Evolutionary conservation across 2,329 filamentous ascomycete genomes (phyloP).

Genomic region (Sclerotiophoma versabilis): DNA sequence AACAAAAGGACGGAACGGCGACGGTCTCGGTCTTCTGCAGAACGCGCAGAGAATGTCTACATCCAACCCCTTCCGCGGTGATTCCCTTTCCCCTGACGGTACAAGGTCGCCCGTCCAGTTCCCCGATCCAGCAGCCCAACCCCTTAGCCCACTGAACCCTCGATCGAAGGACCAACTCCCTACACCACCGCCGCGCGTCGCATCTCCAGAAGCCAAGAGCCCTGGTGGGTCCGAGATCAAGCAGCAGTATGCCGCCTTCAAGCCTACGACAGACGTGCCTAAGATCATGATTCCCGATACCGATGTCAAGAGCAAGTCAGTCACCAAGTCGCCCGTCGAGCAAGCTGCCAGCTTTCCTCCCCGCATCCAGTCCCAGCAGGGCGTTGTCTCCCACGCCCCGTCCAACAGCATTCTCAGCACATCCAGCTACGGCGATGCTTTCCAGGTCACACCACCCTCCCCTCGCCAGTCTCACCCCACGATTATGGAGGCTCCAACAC

Average conservation of each 20-base stretch:
- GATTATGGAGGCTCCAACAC: constrained; percentile 23
- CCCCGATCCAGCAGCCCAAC: constrained; percentile 37
- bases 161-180: constrained; percentile 25
- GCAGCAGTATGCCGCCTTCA: constrained; percentile 47
- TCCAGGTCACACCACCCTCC: constrained; percentile 57
- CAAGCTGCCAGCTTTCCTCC: constrained; percentile 28
- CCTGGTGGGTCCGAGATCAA: constrained; percentile 22
- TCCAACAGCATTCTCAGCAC: constrained; percentile 56
- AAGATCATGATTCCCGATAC: constrained; percentile 34
- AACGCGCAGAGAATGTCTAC: constrained; percentile 67
- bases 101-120: constrained; percentile 43
- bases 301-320: constrained; percentile 30
- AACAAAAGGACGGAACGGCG: constrained; percentile 57
- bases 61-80: constrained; percentile 56
- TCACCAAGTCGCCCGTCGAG: constrained; percentile 34
- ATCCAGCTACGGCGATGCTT: constrained; percentile 63
- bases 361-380: constrained; percentile 47
- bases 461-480: constrained; percentile 37
- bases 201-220: constrained; percentile 10
- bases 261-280: constrained; percentile 38
- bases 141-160: constrained; percentile 43
- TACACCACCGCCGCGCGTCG: constrained; percentile 20
- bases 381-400: constrained; percentile 44
- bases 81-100: constrained; percentile 46
- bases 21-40: constrained; percentile 60